phyloP scores from a whole-genome alignment of 441 rosid species.

The Pelargonium australe region DNA sequence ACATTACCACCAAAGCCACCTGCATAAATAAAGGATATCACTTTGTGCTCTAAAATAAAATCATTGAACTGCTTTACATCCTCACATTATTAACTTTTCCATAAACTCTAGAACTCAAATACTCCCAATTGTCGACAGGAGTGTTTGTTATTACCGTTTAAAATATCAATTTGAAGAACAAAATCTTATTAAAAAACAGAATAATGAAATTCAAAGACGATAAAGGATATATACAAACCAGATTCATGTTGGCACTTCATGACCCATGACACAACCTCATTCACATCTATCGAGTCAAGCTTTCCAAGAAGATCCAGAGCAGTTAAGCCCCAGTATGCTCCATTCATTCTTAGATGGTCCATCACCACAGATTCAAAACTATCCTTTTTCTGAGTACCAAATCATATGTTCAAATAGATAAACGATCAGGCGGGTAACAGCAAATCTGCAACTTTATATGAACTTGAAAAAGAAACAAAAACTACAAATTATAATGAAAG shows the following conservation, averaged over 20 bases:
- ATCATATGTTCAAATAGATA: neutral
- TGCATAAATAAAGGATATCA: constrained; percentile 14
- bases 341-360: constrained; percentile 85
- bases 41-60: no score
- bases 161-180: neutral
- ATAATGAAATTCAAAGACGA: neutral
- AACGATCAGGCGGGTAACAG: no score
- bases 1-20: constrained; percentile 92
- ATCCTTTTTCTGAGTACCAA: constrained; percentile 48
- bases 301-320: constrained; percentile 70
- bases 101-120: neutral
- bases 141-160: neutral
- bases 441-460: no score
- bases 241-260: constrained; percentile 74
- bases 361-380: constrained; percentile 71
- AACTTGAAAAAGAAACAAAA: neutral
- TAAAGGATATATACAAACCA: constrained; percentile 34
- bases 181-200: no score
- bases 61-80: neutral
- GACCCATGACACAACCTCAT: constrained; percentile 70
- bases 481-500: neutral
- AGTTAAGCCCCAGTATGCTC: constrained; percentile 86
- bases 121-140: neutral
- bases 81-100: neutral
- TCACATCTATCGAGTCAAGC: constrained; percentile 45